Conservation (phyloP, 2,329 filamentous ascomycete genomes). For the Penicillium sp. region DNA sequence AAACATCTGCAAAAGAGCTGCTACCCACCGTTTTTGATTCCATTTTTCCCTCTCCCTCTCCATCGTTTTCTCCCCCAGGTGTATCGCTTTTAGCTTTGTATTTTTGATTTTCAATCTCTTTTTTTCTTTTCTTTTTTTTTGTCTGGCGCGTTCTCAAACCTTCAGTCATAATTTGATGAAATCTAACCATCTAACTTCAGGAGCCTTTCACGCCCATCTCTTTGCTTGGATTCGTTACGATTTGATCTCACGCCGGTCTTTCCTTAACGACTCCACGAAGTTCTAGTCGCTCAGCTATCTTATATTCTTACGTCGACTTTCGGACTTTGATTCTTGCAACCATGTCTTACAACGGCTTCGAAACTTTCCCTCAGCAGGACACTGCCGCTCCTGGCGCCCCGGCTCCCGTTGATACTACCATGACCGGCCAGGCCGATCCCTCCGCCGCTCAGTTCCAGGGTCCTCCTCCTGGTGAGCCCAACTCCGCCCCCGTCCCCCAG, state of each 20-base stretch:
- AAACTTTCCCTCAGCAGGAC: constrained; percentile 61
- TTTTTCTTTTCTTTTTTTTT: constrained; percentile 19
- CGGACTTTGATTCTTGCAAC: constrained; percentile 33
- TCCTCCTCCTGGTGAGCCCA: constrained; percentile 45
- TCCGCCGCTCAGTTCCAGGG: constrained; percentile 53
- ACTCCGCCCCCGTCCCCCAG: constrained; percentile 47
- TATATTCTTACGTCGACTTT: constrained; percentile 30
- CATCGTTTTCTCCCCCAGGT: neutral
- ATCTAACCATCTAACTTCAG: constrained; percentile 16
- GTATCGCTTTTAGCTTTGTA: neutral
- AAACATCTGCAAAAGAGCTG: neutral
- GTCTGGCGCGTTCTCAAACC: constrained; percentile 12
- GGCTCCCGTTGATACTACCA: constrained; percentile 53
- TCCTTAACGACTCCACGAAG: constrained; percentile 45
- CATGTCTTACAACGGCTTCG: constrained; percentile 68
- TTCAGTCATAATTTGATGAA: neutral
- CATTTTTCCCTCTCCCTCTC: neutral
- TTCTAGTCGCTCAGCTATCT: constrained; percentile 37
- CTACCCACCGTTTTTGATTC: constrained; percentile 6
- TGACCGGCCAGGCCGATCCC: constrained; percentile 59
- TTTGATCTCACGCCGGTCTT: constrained; percentile 38
- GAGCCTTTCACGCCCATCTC: constrained; percentile 29
- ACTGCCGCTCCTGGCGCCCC: constrained; percentile 47
- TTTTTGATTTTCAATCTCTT: neutral
- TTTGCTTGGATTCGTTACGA: constrained; percentile 30